These are phyloP conservation scores for Fusarium proliferatum DNA, from an alignment of 2,329 filamentous ascomycete genomes.

Conservation along the genomic window DNA sequence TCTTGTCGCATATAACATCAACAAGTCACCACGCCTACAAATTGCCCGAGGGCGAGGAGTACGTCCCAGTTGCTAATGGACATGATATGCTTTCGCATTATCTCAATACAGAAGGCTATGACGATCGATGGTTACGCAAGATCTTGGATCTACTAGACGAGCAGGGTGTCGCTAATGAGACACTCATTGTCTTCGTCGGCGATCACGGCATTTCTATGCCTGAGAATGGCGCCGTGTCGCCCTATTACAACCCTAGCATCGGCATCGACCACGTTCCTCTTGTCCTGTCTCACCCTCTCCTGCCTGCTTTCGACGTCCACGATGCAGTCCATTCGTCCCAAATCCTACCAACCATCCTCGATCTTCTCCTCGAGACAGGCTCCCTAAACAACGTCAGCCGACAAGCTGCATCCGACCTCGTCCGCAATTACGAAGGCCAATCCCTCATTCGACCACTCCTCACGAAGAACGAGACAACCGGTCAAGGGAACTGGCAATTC, in stretches of 20 bases:
- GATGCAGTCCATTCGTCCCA: constrained; percentile 47
- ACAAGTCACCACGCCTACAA: constrained; percentile 50
- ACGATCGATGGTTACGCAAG: constrained; percentile 47
- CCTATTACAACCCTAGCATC: constrained; percentile 49
- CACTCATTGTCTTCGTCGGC: constrained; percentile 48
- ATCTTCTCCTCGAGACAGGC: constrained; percentile 46
- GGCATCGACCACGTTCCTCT: constrained; percentile 48
- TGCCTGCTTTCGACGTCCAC: constrained; percentile 45
- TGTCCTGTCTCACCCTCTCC: constrained; percentile 47
- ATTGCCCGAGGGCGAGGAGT: constrained; percentile 44
- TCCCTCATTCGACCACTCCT: constrained; percentile 45
- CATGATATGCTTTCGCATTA: constrained; percentile 48
- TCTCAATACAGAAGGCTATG: constrained; percentile 48
- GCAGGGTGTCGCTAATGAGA: constrained; percentile 49
- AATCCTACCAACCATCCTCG: constrained; percentile 49
- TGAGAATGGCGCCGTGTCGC: constrained; percentile 45
- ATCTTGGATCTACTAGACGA: constrained; percentile 47
- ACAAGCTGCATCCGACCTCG: constrained; percentile 39
- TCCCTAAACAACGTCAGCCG: constrained; percentile 41
- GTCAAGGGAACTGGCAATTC: constrained; percentile 49
- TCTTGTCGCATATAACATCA: not conserved
- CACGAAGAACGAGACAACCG: constrained; percentile 22
- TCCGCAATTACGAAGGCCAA: constrained; percentile 48
- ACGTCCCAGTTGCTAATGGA: constrained; percentile 41
- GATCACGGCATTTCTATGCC: constrained; percentile 50